Percentiles rank a stretch among this genome's conserved stretches.
Conservation (phyloP, 495 filamentous ascomycete genomes). For the Penicillium alfredii region DNA sequence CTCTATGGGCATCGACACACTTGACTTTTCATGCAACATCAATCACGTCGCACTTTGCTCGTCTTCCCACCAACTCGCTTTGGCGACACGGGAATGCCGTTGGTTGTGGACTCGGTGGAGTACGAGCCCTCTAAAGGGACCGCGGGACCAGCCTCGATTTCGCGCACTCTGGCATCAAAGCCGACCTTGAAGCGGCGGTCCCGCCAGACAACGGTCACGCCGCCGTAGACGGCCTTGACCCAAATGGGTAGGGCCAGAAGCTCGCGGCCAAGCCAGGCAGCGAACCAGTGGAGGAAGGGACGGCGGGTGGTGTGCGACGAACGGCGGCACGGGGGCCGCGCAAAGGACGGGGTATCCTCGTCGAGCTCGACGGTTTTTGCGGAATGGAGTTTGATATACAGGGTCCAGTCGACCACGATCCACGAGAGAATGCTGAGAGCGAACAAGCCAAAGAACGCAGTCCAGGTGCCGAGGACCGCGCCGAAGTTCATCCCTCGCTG, state of each 20-base stretch:
- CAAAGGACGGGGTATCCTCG: slow-evolving; percentile 66
- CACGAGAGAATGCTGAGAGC: slow-evolving; percentile 58
- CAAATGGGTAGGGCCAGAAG: slow-evolving; percentile 79
- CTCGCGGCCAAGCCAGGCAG: slow-evolving; percentile 84
- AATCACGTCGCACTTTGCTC: slow-evolving; percentile 26
- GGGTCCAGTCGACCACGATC: slow-evolving; percentile 65
- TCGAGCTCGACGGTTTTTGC: slow-evolving; percentile 65
- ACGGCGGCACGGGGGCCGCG: slow-evolving; percentile 33
- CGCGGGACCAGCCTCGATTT: slow-evolving; percentile 27
- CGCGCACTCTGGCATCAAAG: slow-evolving; percentile 69
- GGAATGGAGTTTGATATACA: slow-evolving; percentile 69
- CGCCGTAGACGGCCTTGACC: slow-evolving; percentile 77
- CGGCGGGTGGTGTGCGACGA: slow-evolving; percentile 34
- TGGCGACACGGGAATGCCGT: slow-evolving; percentile 12
- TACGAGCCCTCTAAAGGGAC: slow-evolving; percentile 12
- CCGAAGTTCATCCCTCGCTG: slow-evolving; percentile 45
- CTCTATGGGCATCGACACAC: too few relatives aligned
- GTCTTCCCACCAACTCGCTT: slow-evolving; percentile 2
- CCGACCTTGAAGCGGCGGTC: slow-evolving; percentile 77
- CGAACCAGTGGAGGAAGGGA: slow-evolving; percentile 63
- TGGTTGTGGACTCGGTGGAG: slow-evolving; percentile 11
- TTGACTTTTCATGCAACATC: too few relatives aligned
- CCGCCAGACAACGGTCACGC: slow-evolving; percentile 79
- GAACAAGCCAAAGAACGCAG: slow-evolving; percentile 60
- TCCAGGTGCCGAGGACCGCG: slow-evolving; percentile 53